phyloP scores from a whole-genome alignment of 2,329 filamentous ascomycete species.

The Gnomoniopsis smithogilvyi region DNA sequence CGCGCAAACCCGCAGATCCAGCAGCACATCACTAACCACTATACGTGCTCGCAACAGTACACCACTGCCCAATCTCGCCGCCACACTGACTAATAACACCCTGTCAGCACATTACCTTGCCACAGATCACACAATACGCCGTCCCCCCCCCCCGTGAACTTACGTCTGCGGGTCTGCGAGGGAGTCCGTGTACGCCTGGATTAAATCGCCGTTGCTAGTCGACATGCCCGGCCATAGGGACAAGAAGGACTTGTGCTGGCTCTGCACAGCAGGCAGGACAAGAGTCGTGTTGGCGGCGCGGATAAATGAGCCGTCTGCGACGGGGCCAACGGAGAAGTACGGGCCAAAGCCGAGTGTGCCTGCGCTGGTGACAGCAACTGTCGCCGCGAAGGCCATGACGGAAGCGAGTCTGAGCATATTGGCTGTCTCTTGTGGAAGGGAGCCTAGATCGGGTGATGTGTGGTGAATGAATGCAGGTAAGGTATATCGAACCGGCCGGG shows the following conservation, averaged over 20 bases:
- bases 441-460: no score
- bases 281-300: constrained; percentile 5
- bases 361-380: not conserved
- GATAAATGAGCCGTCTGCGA: constrained; percentile 1
- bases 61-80: not conserved
- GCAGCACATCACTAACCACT: not conserved
- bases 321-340: not conserved
- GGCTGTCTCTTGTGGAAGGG: no score
- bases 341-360: constrained; percentile 1
- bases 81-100: not conserved
- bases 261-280: constrained; percentile 1
- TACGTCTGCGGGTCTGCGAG: not conserved
- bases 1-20: not conserved
- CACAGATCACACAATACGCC: no score
- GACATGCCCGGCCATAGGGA: constrained; percentile 8
- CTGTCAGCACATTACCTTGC: not conserved
- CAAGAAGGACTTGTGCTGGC: not conserved
- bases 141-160: not conserved
- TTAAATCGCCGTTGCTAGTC: constrained; percentile 1
- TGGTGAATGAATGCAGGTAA: no score
- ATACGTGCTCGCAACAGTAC: constrained; percentile 4
- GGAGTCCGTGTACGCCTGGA: constrained; percentile 2
- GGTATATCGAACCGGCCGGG: no score
- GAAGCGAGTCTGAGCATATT: not conserved
- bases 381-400: not conserved